These are phyloP conservation scores for Ceratobasidium papillatum DNA, from an alignment of 1,284 basidiomycete species.

Conservation along the genomic window DNA sequence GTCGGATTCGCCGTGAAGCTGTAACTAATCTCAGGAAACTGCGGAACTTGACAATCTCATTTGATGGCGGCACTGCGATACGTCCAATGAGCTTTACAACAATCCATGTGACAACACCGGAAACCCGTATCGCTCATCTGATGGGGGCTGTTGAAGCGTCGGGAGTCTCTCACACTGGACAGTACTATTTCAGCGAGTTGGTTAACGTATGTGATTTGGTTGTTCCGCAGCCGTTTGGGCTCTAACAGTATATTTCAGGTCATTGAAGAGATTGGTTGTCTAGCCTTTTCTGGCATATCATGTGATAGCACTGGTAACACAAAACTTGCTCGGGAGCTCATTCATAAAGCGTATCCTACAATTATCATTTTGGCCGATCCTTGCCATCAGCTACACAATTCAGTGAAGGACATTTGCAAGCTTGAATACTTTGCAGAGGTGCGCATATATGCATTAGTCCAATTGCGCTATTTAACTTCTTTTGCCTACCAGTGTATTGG, in stretches of 20 bases:
- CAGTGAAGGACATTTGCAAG: conserved; percentile 50
- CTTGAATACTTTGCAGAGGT: conserved; percentile 49
- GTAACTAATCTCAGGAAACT: conserved; percentile 44
- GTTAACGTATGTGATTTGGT: conserved; percentile 45
- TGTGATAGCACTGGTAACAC: conserved; percentile 54
- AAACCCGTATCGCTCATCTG: conserved; percentile 43
- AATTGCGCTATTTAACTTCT: neutral
- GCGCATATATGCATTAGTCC: neutral
- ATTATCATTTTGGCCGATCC: conserved; percentile 51
- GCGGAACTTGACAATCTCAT: conserved; percentile 44
- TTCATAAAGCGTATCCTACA: conserved; percentile 46
- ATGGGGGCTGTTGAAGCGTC: conserved; percentile 46
- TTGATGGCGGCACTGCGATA: conserved; percentile 46
- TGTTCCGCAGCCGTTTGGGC: neutral
- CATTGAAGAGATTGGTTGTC: conserved; percentile 47
- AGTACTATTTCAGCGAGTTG: conserved; percentile 35
- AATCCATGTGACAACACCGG: conserved; percentile 47
- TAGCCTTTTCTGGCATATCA: conserved; percentile 47
- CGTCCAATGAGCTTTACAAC: conserved; percentile 47
- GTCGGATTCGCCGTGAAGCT: neutral
- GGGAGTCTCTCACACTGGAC: conserved; percentile 29
- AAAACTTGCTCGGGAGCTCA: conserved; percentile 45
- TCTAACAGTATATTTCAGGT: too few relatives aligned
- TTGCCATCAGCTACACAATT: conserved; percentile 50
- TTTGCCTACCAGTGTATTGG: too few relatives aligned